Evolutionary conservation across 176 grass and related monocot genomes (phyloP), one percentile per base, ranked within the genome.

Genomic region (Guadua angustifolia): DNA sequence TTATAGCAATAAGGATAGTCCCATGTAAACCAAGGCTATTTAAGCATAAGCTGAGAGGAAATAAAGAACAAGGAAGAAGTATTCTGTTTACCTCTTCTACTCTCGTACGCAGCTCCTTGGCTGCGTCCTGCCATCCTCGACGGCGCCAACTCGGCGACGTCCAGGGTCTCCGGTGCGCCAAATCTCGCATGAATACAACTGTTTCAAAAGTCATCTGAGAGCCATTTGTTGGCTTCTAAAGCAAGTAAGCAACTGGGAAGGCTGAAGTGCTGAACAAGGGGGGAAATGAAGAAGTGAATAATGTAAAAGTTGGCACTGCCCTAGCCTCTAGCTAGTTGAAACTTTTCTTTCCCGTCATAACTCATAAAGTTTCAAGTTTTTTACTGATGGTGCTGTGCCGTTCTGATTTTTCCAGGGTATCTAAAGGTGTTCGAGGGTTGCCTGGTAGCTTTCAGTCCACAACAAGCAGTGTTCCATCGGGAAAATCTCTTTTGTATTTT

Each of bases 401-500:
- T 71, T 86, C 64, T 65, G 26, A 80, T 86, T 21, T 81, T 42
- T 85, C 0, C 83, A 98, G 95, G 73, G 81, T 98, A 75, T 88
- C 93, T 3, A 95, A 98, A 90, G 89, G 93, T 88, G 95, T 98
- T 44, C 75, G 78, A 71, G 92, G 90, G 45, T 73, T 97, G 50
- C 94, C 94, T 0, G 88, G 87, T 65, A 95, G 93, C 83, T 95
- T 95, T 52, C 88, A 94, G 52, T 90, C 91, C 15, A 82, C 95
- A 69, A 92, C 91, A 26, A 98, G 89, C 85, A 98, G 77, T 80
- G 91, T 93, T 84, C 83, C 89, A 74, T 98, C 95, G 56, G 93
- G 91, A 44, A 90, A 85, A 86, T 94, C 91, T 66, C 88, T 98
- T 73, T 75, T 98, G 91, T 98, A 98, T 50, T 98, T 98, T 39